phyloP scores from a whole-genome alignment of 2,329 filamentous ascomycete species.

The Aspergillaceae sp. region DNA sequence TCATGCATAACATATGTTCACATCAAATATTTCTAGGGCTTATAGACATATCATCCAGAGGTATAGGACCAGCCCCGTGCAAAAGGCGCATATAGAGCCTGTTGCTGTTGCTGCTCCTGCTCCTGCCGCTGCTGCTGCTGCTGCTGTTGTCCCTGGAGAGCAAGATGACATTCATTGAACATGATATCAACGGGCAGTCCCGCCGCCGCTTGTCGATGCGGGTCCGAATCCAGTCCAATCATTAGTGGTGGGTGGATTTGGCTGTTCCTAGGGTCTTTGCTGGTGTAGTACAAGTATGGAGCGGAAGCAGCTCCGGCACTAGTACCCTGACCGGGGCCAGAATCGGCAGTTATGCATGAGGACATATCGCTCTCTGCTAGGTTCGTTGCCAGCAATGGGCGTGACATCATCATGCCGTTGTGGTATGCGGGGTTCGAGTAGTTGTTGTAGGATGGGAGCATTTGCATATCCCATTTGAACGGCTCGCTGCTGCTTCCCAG shows the following conservation, averaged over 20 bases:
- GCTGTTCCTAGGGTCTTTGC: constrained; percentile 6
- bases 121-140: background rate
- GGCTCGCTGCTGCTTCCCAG: constrained; percentile 5
- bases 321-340: no score
- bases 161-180: constrained; percentile 11
- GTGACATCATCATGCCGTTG: constrained; percentile 12
- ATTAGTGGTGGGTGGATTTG: constrained; percentile 11
- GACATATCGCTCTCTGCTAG: constrained; percentile 9
- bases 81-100: constrained; percentile 9
- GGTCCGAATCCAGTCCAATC: constrained; percentile 8
- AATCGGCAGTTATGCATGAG: background rate
- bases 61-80: constrained; percentile 13
- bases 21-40: constrained; percentile 5
- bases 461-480: constrained; percentile 23
- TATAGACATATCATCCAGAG: background rate
- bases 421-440: constrained; percentile 16
- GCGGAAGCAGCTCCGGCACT: background rate
- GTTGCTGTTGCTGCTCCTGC: constrained; percentile 2
- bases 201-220: constrained; percentile 7
- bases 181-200: constrained; percentile 18
- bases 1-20: background rate
- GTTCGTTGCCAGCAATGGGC: constrained; percentile 10
- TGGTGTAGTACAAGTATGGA: constrained; percentile 18
- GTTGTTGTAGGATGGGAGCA: constrained; percentile 8
- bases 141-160: constrained; percentile 3